These are phyloP conservation scores for Zygosaccharomyces rouxii DNA, from an alignment of 805 yeast species.

Conservation along the genomic window DNA sequence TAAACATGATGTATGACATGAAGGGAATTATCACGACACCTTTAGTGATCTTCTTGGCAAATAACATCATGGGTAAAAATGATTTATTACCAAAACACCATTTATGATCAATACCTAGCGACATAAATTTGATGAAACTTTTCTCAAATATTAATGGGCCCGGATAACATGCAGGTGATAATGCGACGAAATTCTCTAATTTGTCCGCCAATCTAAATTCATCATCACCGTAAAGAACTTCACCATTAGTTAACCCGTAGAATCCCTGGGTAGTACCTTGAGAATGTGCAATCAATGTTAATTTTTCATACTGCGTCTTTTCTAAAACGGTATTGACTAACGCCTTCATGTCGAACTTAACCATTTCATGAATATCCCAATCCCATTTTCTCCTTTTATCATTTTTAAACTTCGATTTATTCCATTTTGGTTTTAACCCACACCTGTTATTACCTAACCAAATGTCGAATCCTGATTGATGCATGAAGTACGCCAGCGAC, in stretches of 20 bases:
- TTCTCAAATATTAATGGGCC: constrained; percentile 68
- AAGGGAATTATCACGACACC: constrained; percentile 52
- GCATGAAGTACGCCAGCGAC: constrained; percentile 61
- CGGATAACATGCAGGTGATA: constrained; percentile 91
- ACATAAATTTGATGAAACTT: constrained; percentile 57
- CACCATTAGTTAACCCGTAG: constrained; percentile 54
- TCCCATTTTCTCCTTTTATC: constrained; percentile 61
- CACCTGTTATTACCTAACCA: constrained; percentile 93
- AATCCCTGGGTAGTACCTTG: constrained; percentile 92
- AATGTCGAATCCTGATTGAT: constrained; percentile 65
- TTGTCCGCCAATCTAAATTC: constrained; percentile 45
- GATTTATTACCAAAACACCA: constrained; percentile 70
- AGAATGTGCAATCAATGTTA: constrained; percentile 76
- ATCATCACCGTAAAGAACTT: constrained; percentile 22
- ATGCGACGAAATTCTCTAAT: constrained; percentile 63
- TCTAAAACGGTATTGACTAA: constrained; percentile 57
- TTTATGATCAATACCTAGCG: constrained; percentile 45
- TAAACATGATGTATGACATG: constrained; percentile 76
- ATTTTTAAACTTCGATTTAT: constrained; percentile 36
- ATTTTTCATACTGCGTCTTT: constrained; percentile 37
- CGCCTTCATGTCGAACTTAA: constrained; percentile 69
- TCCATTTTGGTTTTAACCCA: constrained; percentile 72
- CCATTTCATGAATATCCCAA: constrained; percentile 89
- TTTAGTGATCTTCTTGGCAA: constrained; percentile 48
- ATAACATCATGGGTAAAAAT: constrained; percentile 72